phyloP scores from a whole-genome alignment of 805 yeast genomes.

The Pichia heedii region DNA sequence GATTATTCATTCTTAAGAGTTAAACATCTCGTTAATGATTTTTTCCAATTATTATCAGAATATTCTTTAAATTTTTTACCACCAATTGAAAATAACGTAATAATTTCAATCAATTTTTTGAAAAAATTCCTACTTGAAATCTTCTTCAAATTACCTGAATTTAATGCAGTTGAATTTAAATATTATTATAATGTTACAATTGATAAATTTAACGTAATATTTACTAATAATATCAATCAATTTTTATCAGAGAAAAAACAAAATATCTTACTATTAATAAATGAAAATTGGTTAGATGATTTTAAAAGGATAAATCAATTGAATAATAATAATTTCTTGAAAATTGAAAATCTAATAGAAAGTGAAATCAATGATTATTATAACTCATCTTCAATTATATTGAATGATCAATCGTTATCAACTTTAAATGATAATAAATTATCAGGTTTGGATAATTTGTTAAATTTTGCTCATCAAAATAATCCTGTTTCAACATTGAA shows the following conservation, averaged over 20 bases:
- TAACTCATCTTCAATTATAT: constrained; percentile 15
- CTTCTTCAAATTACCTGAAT: constrained; percentile 57
- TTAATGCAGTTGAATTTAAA: constrained; percentile 46
- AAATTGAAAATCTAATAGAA: constrained; percentile 18
- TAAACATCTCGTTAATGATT: constrained; percentile 57
- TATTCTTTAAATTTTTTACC: constrained; percentile 66
- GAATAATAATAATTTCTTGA: constrained; percentile 22
- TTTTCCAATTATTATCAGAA: constrained; percentile 62
- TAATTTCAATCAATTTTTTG: constrained; percentile 51
- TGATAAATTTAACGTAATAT: constrained; percentile 27
- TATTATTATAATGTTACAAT: constrained; percentile 31
- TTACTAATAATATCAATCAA: constrained; percentile 18
- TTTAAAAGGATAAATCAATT: constrained; percentile 23
- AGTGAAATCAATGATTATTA: constrained; percentile 22
- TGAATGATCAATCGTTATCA: background rate
- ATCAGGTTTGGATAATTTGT: constrained; percentile 21
- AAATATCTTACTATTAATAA: constrained; percentile 25
- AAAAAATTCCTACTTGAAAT: constrained; percentile 48
- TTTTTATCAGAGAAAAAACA: constrained; percentile 26
- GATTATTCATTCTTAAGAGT: constrained; percentile 76
- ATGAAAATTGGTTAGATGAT: constrained; percentile 25
- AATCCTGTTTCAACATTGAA: constrained; percentile 23
- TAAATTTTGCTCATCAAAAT: constrained; percentile 25
- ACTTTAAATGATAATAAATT: constrained; percentile 11
- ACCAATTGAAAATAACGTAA: constrained; percentile 50